Evolutionary conservation across 2,329 filamentous ascomycete species (phyloP).

Genomic region (Dactylellina haptotyla): DNA sequence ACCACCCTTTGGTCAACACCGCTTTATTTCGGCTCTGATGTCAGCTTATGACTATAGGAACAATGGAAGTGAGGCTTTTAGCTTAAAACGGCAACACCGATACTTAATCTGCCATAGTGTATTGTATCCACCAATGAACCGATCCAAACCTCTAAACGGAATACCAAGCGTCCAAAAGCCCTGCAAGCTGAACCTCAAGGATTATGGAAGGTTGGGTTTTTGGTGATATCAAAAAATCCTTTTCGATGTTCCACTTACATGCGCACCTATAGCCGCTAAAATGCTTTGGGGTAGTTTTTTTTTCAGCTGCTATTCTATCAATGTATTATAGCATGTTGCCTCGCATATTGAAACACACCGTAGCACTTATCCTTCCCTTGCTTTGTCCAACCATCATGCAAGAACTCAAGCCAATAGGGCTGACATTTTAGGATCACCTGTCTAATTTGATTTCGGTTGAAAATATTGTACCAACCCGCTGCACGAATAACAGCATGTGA

Average conservation of each 20-base stretch:
- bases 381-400: constrained; percentile 5
- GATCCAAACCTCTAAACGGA: background rate
- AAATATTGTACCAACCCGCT: background rate
- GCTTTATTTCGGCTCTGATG: constrained; percentile 28
- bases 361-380: background rate
- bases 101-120: background rate
- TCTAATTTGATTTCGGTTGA: background rate
- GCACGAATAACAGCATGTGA: constrained; percentile 1
- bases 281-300: no score
- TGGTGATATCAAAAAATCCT: background rate
- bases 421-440: background rate
- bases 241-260: background rate
- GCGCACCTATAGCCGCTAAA: background rate
- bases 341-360: constrained; percentile 27
- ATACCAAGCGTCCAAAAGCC: background rate
- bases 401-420: constrained; percentile 8
- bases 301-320: constrained; percentile 9
- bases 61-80: no score
- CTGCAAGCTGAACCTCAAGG: background rate
- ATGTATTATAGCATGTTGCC: background rate
- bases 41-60: constrained; percentile 42
- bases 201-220: background rate
- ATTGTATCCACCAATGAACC: constrained; percentile 1
- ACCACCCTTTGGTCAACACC: constrained; percentile 10
- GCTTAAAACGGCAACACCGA: constrained; percentile 25